A percentile compares a stretch with the other conserved stretches of the same genome.
Conservation (phyloP, 1,139 yeast genomes). For the Spencermartinsiella ligniputridi region DNA sequence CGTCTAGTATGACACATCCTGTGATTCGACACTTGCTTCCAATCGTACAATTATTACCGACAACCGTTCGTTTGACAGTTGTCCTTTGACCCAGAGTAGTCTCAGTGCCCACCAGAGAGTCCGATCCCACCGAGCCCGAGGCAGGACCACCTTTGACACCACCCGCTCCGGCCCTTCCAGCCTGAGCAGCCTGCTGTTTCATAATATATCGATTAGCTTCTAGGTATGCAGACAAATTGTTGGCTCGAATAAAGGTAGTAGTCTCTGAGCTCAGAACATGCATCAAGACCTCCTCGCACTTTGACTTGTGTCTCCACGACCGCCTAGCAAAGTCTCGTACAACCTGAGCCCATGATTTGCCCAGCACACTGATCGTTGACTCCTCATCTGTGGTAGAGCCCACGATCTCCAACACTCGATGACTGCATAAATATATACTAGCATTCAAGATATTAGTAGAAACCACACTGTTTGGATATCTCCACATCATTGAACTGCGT, state of each 20-base stretch:
- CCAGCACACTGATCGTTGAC: slow-evolving; percentile 25
- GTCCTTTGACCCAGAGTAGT: slow-evolving; percentile 70
- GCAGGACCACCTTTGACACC: slow-evolving; percentile 28
- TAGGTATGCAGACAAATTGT: slow-evolving; percentile 74
- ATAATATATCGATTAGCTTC: slow-evolving; percentile 85
- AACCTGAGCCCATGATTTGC: slow-evolving; percentile 59
- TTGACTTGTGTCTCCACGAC: slow-evolving; percentile 75
- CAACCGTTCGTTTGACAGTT: slow-evolving; percentile 76
- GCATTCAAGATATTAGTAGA: slow-evolving; percentile 73
- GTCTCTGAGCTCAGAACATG: slow-evolving; percentile 39
- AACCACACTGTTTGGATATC: slow-evolving; percentile 70
- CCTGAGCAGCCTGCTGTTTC: slow-evolving; percentile 41
- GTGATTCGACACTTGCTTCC: slow-evolving; percentile 86
- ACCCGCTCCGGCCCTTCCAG: slow-evolving; percentile 16
- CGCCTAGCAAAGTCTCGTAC: slow-evolving; percentile 85
- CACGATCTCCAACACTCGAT: slow-evolving; percentile 45
- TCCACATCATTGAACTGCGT: slow-evolving; percentile 87
- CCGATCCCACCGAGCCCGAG: slow-evolving; percentile 69
- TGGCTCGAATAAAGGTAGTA: slow-evolving; percentile 68
- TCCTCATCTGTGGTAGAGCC: slow-evolving; percentile 16
- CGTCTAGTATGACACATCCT: slow-evolving; percentile 75
- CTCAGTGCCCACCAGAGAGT: slow-evolving; percentile 64
- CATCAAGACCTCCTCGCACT: slow-evolving; percentile 60
- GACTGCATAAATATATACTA: slow-evolving; percentile 73
- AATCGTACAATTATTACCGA: slow-evolving; percentile 70